Percentiles rank a stretch among this genome's conserved stretches.
Conservation (phyloP, 129 eudicot genomes). For the Chrysanthemum lavandulifolium region DNA sequence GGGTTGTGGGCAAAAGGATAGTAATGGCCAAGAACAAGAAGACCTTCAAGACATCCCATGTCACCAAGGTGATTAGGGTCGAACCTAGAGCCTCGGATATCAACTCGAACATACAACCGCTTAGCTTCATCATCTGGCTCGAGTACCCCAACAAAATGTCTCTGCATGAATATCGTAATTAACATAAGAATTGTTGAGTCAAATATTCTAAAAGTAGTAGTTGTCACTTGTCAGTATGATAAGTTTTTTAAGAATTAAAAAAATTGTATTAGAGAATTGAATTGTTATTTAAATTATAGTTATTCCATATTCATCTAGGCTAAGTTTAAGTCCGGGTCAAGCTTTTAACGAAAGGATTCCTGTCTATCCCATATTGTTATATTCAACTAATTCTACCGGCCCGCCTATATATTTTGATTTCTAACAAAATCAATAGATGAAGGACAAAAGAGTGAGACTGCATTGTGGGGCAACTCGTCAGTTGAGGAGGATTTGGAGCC, state of each 20-base stretch:
- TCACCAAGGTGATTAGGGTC: slow-evolving; percentile 2
- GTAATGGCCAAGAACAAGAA: slow-evolving; percentile 37
- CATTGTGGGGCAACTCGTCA: slow-evolving; percentile 46
- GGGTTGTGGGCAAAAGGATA: slow-evolving; percentile 8
- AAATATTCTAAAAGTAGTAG: no score
- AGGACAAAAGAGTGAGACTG: slow-evolving; percentile 31
- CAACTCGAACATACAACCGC: slow-evolving; percentile 15
- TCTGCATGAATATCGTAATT: slow-evolving; percentile 23
- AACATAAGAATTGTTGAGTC: no score
- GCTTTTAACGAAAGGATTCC: no score
- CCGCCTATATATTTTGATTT: no score
- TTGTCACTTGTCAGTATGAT: no score
- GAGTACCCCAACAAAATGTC: slow-evolving; percentile 43
- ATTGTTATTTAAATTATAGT: no score
- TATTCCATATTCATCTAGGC: no score
- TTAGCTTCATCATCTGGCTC: slow-evolving; percentile 30
- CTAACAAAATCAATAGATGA: not conserved
- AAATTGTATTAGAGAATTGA: no score
- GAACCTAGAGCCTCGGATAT: not conserved
- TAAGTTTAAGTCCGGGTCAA: no score
- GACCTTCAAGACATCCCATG: slow-evolving; percentile 40
- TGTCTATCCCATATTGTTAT: no score
- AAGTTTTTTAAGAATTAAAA: no score
- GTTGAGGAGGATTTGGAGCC: slow-evolving; percentile 34
- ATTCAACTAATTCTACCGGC: no score